Base-by-base conservation (phyloP, 2,329 filamentous ascomycete species). In the Aulographum hederae region DNA sequence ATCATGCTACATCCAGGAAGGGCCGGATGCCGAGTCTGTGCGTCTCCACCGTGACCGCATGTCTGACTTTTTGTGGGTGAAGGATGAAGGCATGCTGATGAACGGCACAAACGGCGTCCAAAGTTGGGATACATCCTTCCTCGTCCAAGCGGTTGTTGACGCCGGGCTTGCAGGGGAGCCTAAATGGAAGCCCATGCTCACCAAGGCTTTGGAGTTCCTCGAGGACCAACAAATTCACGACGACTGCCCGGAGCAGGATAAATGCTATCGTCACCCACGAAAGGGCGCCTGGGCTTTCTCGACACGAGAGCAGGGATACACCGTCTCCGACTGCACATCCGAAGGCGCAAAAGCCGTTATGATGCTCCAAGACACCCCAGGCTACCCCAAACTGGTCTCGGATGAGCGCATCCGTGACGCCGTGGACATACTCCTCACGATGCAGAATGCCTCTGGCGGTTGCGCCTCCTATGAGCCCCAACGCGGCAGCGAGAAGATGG, bases 91-190 rank as follows among this genome's bases (percentile, higher is more conserved):
- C 4, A 82, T 98, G 80, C 65, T 95, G 30, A 77, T 77, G 54
- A 94, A 94, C 44, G 89, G 89, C 23, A 98, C 89, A 6, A 95
- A 98, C 43, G 89, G 89, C n/a, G 85, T 95, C 2, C 89, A 98
- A 53, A 78, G 74, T 40, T 98, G 89, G 89, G 89, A 98, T 48
- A 98, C 89, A 0, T 69, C 84, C 1, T 95, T 95, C 47, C 59
- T 77, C 13, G 81, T 94, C 20, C 84, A 93, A 51, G 76, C 80
- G 1, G 69, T 80, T 4, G 68, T 81, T 32, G 79, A 81, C 30
- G 74, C 80, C 5, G 82, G 79, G 0, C 66, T 94, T 17, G 74
- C 78, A n/a, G 58, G 73, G 18, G 72, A 91, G 30, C 62, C 73
- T 10, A 72, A 75, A 43, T 94, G 80, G 72, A 69, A 67, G 25